A percentile compares a stretch with the other conserved stretches of the same genome.
phyloP scores from a whole-genome alignment of 345 rosid genomes.

The Trapa incisa region DNA sequence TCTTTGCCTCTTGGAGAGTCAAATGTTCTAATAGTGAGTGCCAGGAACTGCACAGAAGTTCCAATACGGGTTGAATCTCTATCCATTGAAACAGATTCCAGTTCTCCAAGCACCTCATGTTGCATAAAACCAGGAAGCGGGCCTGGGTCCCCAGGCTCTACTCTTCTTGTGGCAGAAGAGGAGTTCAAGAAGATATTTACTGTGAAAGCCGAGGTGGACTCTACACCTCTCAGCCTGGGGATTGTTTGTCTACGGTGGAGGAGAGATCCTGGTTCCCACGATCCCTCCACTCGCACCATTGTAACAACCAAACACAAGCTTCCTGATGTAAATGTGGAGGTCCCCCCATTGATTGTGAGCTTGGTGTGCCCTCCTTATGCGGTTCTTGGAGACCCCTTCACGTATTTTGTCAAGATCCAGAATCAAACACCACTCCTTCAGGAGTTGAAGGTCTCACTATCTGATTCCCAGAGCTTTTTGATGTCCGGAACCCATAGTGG shows the following conservation, averaged over 20 bases:
- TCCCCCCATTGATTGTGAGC: constrained; percentile 57
- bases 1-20: constrained; percentile 58
- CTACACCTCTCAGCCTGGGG: constrained; percentile 50
- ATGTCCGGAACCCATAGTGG: constrained; percentile 63
- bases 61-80: constrained; percentile 60
- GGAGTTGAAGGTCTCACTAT: constrained; percentile 65
- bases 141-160: constrained; percentile 23
- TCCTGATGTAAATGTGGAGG: constrained; percentile 58
- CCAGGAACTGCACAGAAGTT: constrained; percentile 70
- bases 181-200: constrained; percentile 80
- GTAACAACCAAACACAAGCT: constrained; percentile 50
- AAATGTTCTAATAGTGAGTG: constrained; percentile 50
- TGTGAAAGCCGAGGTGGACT: constrained; percentile 35
- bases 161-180: constrained; percentile 62
- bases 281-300: constrained; percentile 19
- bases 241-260: constrained; percentile 58
- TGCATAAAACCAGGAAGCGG: constrained; percentile 36
- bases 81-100: constrained; percentile 35
- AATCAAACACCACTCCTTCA: constrained; percentile 82
- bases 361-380: constrained; percentile 77
- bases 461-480: constrained; percentile 79
- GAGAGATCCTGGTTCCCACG: constrained; percentile 27
- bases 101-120: constrained; percentile 25
- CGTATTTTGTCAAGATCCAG: constrained; percentile 39
- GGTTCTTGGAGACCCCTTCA: constrained; percentile 76